These are phyloP conservation scores for Volvox carteri DNA, from an alignment of 163 green algal genomes.

Conservation along the genomic window DNA sequence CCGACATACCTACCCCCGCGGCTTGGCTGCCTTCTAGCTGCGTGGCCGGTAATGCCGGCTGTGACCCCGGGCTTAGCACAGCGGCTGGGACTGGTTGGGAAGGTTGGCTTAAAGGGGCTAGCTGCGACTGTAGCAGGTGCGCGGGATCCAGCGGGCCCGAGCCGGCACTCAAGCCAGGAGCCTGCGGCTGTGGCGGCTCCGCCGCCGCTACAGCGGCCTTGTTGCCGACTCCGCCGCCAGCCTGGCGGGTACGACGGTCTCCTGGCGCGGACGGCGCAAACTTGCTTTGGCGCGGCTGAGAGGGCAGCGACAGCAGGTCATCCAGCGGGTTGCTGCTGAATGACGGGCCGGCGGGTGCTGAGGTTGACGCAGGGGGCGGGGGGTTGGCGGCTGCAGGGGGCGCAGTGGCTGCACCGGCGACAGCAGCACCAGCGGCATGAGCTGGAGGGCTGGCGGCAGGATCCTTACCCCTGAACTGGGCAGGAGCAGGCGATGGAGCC, in stretches of 20 bases:
- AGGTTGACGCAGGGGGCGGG: background rate
- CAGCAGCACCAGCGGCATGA: background rate
- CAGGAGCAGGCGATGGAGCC: too few relatives aligned
- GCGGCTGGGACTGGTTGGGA: background rate
- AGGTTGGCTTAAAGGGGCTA: background rate
- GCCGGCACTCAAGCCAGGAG: background rate
- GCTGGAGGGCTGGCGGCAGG: background rate
- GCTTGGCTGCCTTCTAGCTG: background rate
- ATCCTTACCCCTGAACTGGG: background rate
- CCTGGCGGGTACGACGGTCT: background rate
- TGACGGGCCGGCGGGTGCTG: background rate
- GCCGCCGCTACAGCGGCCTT: background rate
- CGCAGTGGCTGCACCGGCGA: background rate
- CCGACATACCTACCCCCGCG: too few relatives aligned
- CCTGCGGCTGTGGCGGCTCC: background rate
- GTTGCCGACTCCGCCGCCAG: background rate
- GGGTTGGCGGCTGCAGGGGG: background rate
- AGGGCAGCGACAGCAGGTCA: slow-evolving; percentile 1
- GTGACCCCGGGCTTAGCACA: background rate
- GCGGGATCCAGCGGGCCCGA: background rate
- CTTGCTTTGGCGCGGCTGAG: slow-evolving; percentile 27
- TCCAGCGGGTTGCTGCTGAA: background rate
- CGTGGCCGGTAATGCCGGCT: background rate
- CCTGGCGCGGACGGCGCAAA: slow-evolving; percentile 13
- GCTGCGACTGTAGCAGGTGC: background rate